Evolutionary conservation across 331 rosid genomes (phyloP).

Genomic region (Dryas integrifolia): DNA sequence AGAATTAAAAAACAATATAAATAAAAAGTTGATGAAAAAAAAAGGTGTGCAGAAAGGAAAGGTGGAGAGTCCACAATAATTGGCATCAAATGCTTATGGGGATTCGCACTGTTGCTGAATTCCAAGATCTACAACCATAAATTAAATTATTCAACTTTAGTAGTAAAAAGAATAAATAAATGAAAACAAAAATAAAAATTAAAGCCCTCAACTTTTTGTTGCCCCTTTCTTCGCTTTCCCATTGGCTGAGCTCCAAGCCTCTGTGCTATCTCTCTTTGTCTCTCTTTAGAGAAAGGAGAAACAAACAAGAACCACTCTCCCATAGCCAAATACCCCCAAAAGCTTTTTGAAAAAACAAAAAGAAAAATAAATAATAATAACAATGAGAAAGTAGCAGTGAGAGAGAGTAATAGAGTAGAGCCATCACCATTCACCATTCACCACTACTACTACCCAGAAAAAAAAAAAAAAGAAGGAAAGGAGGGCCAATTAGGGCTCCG

Average conservation of each 20-base stretch:
- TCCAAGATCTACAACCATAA: conserved; percentile 78
- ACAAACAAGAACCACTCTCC: conserved; percentile 10
- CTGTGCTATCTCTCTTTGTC: conserved; percentile 43
- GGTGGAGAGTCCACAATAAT: conserved; percentile 97
- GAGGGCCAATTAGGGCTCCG: conserved; percentile 53
- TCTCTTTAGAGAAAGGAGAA: conserved; percentile 28
- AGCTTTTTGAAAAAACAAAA: neutral
- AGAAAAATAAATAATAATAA: conserved; percentile 24
- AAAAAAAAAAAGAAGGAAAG: neutral
- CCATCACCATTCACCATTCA: neutral
- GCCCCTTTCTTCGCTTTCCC: conserved; percentile 32
- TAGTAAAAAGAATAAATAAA: neutral
- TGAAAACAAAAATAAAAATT: neutral
- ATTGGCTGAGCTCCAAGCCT: conserved; percentile 44
- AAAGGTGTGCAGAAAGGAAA: conserved; percentile 32
- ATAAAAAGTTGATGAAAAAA: neutral
- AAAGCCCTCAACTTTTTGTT: neutral
- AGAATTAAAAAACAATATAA: neutral
- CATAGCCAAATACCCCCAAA: conserved; percentile 9
- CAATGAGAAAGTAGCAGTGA: conserved; percentile 26
- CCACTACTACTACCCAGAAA: neutral
- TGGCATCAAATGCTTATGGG: conserved; percentile 99
- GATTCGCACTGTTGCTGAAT: conserved; percentile 97
- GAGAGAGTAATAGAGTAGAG: neutral
- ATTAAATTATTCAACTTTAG: neutral